Base-by-base conservation (phyloP, 768 basidiomycete genomes). In the Melanogaster broomeanus region DNA sequence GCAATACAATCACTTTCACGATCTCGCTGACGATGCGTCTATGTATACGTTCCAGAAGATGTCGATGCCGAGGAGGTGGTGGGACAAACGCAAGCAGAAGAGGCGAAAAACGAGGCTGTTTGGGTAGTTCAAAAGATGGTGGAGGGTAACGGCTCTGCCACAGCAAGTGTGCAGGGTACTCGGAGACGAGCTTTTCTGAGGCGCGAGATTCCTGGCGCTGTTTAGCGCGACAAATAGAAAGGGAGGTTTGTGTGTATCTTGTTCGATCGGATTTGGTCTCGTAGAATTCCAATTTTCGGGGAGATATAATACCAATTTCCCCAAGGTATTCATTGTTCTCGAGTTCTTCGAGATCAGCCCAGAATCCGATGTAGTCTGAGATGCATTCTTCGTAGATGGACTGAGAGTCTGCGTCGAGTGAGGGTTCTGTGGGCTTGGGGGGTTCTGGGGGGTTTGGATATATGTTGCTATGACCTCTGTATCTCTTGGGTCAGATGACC, bases 301-400 rank as follows among this genome's bases (percentile, higher is more conserved):
- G 45, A 33, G 33, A 40, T 28, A 27, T 43, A 16, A 25, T 48
- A 6, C 48, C 11, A 38, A 46, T 56, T 47, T 44, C 52, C 45
- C 58, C 18, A 15, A 42, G 31, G 24, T 28, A 33, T 42, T 50
- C 51, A 15, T 53, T 42, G 49, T 60, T 42, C 31, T 57, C 59
- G 6, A 66, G 47, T n/a, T 53, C 43, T 5, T 58, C 42, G 28
- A 62, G 31, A 50, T 66, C 66, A 9, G 39, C 39, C 4, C 56
- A 33, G 45, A 63, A 57, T 2, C 49, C 53, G 3, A 58, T 52
- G 53, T 63, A 39, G 16, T 60, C 53, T 7, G 60, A 59, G 11
- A 62, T 49, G 49, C 64, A 68, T 12, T 68, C 67, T 45, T 70
- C 67, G 31, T 68, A 68, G 15, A 66, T 39, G 11, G 68, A 68